phyloP scores from a whole-genome alignment of 352 stramenopile genomes.

The Aphanomyces euteiches region DNA sequence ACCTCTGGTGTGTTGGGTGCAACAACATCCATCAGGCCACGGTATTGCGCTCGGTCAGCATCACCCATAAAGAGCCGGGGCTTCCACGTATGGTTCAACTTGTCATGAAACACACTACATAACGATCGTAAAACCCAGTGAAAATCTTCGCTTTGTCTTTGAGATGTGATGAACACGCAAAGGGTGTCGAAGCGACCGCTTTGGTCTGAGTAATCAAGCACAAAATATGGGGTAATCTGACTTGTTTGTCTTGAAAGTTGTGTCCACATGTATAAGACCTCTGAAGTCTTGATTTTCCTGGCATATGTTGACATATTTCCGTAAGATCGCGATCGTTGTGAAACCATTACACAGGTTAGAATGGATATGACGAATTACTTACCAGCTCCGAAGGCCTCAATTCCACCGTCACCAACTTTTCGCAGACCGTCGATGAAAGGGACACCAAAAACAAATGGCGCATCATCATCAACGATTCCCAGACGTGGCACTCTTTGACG shows the following conservation, averaged over 20 bases:
- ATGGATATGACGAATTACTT: background rate
- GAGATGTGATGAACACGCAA: background rate
- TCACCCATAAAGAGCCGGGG: background rate
- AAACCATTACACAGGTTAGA: background rate
- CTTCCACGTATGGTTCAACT: background rate
- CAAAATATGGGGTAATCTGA: background rate
- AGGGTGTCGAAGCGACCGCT: background rate
- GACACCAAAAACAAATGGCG: background rate
- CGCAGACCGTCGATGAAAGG: background rate
- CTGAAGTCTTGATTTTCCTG: background rate
- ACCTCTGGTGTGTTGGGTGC: background rate
- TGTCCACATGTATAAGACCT: background rate
- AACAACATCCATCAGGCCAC: background rate
- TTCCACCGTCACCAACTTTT: background rate
- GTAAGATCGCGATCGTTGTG: background rate
- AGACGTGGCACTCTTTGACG: background rate
- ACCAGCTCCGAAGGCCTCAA: background rate
- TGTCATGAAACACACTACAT: background rate
- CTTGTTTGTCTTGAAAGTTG: slow-evolving; percentile 1
- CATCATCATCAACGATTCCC: background rate
- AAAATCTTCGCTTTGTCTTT: background rate
- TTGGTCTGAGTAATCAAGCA: background rate
- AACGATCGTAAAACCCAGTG: background rate
- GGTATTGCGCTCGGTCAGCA: background rate
- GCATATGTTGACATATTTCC: background rate